phyloP scores from a whole-genome alignment of 2,329 filamentous ascomycete species.

The Zasmidium citrigriseum region DNA sequence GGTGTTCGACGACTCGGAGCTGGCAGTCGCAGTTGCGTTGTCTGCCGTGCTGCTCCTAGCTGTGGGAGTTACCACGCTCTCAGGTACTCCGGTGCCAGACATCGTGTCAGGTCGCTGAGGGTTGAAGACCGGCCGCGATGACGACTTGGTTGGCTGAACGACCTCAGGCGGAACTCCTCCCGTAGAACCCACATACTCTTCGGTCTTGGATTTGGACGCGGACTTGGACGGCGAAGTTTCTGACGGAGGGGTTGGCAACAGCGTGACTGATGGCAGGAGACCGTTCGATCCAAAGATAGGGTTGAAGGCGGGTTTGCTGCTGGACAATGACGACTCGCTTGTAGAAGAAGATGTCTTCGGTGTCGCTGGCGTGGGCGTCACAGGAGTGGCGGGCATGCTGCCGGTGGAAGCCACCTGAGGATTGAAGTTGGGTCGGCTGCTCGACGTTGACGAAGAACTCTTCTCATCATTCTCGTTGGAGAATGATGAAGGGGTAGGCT shows the following conservation, averaged over 20 bases:
- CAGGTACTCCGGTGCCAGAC: constrained; percentile 11
- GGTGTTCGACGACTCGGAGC: constrained; percentile 13
- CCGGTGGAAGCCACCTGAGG: not conserved
- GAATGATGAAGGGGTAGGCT: not conserved
- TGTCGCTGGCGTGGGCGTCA: not conserved
- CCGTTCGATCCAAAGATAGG: not conserved
- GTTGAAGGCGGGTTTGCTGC: not conserved
- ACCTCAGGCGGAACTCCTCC: not conserved
- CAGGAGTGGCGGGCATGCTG: not conserved
- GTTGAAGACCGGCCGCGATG: not conserved
- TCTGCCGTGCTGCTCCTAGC: not conserved
- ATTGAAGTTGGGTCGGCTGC: not conserved
- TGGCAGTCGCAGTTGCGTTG: constrained; percentile 6
- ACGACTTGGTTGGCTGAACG: not conserved
- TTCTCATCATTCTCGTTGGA: not conserved
- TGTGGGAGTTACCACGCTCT: constrained; percentile 7
- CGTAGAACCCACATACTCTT: not conserved
- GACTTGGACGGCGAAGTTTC: not conserved
- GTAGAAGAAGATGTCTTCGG: not conserved
- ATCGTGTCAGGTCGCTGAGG: not conserved
- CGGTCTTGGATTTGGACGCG: not conserved
- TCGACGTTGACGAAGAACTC: not conserved
- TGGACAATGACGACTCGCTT: not conserved
- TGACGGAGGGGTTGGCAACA: not conserved
- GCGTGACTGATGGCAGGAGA: not conserved